Conservation (phyloP, 345 rosid species). For the Physaria fendleri region DNA sequence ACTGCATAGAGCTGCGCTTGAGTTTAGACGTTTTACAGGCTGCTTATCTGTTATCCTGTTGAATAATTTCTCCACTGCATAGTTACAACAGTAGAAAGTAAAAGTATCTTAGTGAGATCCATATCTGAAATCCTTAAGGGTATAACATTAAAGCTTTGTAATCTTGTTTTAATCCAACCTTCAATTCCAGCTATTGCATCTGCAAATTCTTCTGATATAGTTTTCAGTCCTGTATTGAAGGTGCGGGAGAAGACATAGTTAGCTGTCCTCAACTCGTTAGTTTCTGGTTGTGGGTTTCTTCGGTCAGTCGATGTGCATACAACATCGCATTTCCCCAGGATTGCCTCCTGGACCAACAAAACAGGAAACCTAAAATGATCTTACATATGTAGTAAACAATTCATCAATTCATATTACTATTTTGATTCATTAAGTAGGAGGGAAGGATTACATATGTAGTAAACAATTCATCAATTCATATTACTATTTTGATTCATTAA, state of each 20-base stretch:
- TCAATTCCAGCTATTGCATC: conserved; percentile 38
- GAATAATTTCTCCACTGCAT: conserved; percentile 40
- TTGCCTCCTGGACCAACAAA: conserved; percentile 34
- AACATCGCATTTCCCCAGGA: conserved; percentile 45
- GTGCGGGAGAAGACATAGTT: conserved; percentile 39
- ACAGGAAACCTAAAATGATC: neutral
- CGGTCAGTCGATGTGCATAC: conserved; percentile 37
- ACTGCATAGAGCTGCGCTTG: conserved; percentile 28
- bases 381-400: neutral
- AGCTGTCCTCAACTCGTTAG: conserved; percentile 29
- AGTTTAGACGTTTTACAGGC: conserved; percentile 1
- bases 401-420: neutral
- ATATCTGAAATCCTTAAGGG: too few relatives aligned
- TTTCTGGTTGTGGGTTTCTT: conserved; percentile 39
- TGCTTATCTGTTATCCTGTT: conserved; percentile 30
- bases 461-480: neutral
- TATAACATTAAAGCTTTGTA: neutral
- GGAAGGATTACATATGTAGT: neutral
- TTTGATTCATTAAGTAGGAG: too few relatives aligned
- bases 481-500: too few relatives aligned
- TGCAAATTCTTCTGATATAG: conserved; percentile 26
- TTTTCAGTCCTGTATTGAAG: conserved; percentile 39
- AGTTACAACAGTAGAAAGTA: conserved; percentile 3
- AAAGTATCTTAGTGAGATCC: neutral
- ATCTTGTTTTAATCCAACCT: conserved; percentile 32